Conservation (phyloP, 306 rosid species). For the Acacia acuminata region DNA sequence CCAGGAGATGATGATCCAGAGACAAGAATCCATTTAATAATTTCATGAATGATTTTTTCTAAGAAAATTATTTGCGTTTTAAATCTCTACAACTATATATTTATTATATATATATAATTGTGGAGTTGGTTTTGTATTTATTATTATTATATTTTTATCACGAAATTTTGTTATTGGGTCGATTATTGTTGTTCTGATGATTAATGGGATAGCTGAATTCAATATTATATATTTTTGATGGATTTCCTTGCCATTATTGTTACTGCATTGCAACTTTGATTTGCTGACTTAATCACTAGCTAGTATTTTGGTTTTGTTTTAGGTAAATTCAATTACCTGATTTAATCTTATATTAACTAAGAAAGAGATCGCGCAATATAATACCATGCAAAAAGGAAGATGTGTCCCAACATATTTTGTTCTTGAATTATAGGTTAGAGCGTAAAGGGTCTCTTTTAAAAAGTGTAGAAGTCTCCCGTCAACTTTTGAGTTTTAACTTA, state of each 20-base stretch:
- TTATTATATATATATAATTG: constrained; percentile 14
- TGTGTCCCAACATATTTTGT: not conserved
- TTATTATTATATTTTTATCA: not conserved
- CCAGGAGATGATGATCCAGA: constrained; percentile 62
- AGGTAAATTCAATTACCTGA: not conserved
- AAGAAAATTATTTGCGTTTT: not conserved
- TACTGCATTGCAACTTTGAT: not conserved
- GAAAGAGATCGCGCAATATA: too few relatives aligned
- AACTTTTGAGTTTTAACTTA: too few relatives aligned
- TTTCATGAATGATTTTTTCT: not conserved
- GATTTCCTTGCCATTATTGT: not conserved
- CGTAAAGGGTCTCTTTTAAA: not conserved
- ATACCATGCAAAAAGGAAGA: not conserved
- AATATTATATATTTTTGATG: not conserved
- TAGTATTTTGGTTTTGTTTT: not conserved
- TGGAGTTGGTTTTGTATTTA: constrained; percentile 28
- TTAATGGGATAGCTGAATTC: not conserved
- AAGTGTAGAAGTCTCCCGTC: too few relatives aligned
- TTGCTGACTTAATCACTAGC: not conserved
- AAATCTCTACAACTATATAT: constrained; percentile 18
- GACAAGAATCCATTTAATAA: constrained; percentile 40
- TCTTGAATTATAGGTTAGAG: not conserved
- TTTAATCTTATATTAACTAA: not conserved
- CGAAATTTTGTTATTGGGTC: not conserved
- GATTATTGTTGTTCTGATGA: not conserved